Evolutionary conservation across 2,329 filamentous ascomycete species (phyloP).

Genomic region (Fusarium chlamydosporum): DNA sequence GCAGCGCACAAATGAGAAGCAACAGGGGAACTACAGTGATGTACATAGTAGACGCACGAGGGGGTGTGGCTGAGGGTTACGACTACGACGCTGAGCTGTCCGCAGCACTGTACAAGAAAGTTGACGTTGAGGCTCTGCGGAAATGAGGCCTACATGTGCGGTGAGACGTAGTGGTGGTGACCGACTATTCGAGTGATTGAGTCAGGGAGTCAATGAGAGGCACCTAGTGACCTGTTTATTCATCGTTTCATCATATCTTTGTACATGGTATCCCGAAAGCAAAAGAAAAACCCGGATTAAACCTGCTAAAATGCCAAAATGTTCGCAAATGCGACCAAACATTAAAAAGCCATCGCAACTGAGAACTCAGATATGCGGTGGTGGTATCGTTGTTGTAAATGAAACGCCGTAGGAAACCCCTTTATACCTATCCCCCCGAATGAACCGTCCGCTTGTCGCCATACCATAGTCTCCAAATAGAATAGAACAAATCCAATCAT

Average conservation of each 20-base stretch:
- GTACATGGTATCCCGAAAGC: constrained; percentile 3
- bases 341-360: constrained; percentile 7
- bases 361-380: constrained; percentile 3
- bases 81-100: constrained; percentile 6
- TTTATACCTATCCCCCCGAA: background rate
- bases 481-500: background rate
- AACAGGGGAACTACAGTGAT: background rate
- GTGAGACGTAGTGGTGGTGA: background rate
- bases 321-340: background rate
- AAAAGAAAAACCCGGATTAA: background rate
- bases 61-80: constrained; percentile 2
- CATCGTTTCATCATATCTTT: background rate
- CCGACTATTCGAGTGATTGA: background rate
- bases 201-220: background rate
- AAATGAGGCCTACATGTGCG: constrained; percentile 5
- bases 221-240: background rate
- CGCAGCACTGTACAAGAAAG: background rate
- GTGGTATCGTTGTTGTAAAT: constrained; percentile 27
- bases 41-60: background rate
- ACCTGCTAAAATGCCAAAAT: background rate
- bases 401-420: constrained; percentile 9
- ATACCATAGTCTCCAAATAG: background rate
- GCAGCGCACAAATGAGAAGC: background rate
- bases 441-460: background rate
- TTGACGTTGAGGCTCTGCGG: constrained; percentile 25